phyloP scores from a whole-genome alignment of 306 rosid genomes.

The Rosa lucieae region DNA sequence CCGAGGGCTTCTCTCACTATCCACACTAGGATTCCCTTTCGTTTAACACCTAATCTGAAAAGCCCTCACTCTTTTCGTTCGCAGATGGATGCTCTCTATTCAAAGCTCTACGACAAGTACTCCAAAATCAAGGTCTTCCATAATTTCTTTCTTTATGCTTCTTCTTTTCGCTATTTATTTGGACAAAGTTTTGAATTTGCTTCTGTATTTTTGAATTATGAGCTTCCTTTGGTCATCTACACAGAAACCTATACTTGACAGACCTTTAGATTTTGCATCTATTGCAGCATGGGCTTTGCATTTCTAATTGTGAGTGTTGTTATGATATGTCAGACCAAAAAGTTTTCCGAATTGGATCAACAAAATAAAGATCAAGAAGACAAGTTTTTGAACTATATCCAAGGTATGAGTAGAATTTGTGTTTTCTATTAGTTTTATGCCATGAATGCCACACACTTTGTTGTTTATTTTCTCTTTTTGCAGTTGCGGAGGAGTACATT shows the following conservation, averaged over 20 bases:
- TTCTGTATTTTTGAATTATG: neutral
- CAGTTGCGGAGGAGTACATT: conserved; percentile 79
- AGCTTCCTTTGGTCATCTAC: neutral
- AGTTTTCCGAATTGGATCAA: conserved; percentile 54
- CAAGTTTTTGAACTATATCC: conserved; percentile 55
- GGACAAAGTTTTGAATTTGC: neutral
- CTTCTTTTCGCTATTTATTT: neutral
- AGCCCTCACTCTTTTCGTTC: neutral
- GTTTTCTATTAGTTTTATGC: neutral
- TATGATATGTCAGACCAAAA: conserved; percentile 46
- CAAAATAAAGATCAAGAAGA: conserved; percentile 64
- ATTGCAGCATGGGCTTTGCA: neutral
- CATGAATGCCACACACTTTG: neutral
- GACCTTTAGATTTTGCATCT: neutral
- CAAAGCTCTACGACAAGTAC: conserved; percentile 82
- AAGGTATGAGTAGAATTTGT: conserved; percentile 46
- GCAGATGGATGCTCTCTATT: conserved; percentile 69
- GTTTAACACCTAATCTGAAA: neutral
- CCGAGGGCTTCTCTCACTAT: neutral
- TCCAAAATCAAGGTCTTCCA: conserved; percentile 60
- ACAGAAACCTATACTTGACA: too few relatives aligned
- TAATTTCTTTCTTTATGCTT: neutral
- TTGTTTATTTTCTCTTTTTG: conserved; percentile 24
- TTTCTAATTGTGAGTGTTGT: conserved; percentile 11
- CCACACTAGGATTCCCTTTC: neutral